phyloP scores from a whole-genome alignment of 768 basidiomycete genomes.

The Tricholoma flavovirens region DNA sequence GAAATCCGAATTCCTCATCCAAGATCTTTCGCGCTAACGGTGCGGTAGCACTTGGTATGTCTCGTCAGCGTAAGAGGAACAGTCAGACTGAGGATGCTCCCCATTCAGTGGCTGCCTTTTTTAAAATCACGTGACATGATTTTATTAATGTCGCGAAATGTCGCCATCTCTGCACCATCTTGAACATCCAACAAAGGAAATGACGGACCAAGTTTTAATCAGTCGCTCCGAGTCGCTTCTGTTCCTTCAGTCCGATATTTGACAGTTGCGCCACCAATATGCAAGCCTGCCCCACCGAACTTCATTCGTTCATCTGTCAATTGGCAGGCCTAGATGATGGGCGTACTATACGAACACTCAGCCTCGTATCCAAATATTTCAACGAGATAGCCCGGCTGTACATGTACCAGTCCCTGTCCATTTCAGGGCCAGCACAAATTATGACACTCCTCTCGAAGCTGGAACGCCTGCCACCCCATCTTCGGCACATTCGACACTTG shows the following conservation, averaged over 20 bases:
- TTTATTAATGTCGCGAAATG: constrained; percentile 16
- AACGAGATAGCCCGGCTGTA: constrained; percentile 31
- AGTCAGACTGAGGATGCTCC: too few relatives aligned
- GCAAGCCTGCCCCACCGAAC: constrained; percentile 36
- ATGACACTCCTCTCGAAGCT: constrained; percentile 24
- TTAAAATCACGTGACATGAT: background rate
- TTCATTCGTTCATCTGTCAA: constrained; percentile 39
- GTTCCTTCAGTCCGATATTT: background rate
- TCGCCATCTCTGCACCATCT: constrained; percentile 21
- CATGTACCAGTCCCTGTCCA: constrained; percentile 34
- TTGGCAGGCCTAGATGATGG: constrained; percentile 38
- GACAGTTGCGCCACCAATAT: constrained; percentile 15
- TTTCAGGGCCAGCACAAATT: constrained; percentile 25
- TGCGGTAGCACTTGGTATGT: background rate
- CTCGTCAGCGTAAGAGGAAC: background rate
- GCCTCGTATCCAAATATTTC: constrained; percentile 35
- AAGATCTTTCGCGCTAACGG: background rate
- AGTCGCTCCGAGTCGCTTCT: background rate
- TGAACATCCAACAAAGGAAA: background rate
- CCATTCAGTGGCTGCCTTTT: too few relatives aligned
- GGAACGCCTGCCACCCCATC: constrained; percentile 27
- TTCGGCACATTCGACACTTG: constrained; percentile 36
- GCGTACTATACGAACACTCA: constrained; percentile 29
- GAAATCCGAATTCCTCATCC: background rate
- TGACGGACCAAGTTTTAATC: background rate